A percentile compares a stretch with the other conserved stretches of the same genome.
Conservation (phyloP, 805 yeast species). For the Zygosaccharomyces kombuchaensis region DNA sequence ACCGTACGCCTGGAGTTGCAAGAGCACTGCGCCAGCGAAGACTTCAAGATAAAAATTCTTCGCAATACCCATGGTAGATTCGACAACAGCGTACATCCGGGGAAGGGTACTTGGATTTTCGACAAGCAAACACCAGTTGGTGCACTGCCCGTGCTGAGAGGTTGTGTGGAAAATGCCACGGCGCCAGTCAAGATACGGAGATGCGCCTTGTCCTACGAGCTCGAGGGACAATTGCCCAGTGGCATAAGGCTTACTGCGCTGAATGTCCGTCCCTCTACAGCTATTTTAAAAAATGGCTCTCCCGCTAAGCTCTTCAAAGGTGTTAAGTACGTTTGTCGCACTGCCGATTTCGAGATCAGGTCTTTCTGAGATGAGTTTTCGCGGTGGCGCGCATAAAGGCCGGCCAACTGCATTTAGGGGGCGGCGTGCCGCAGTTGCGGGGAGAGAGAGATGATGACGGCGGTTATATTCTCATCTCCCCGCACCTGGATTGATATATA, state of each 20-base stretch:
- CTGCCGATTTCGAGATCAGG: constrained; percentile 40
- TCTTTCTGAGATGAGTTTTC: constrained; percentile 1
- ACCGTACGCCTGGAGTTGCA: constrained; percentile 37
- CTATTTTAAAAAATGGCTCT: constrained; percentile 35
- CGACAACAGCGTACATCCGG: constrained; percentile 41
- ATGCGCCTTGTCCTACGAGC: constrained; percentile 45
- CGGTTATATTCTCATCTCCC: constrained; percentile 7
- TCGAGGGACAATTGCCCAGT: constrained; percentile 71
- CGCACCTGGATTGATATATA: background rate
- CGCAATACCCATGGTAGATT: constrained; percentile 78
- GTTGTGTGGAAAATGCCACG: constrained; percentile 39
- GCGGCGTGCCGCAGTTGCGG: constrained; percentile 1
- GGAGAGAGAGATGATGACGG: constrained; percentile 5
- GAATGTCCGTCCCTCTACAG: constrained; percentile 50
- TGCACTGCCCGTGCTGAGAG: constrained; percentile 62
- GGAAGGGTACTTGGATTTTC: constrained; percentile 62
- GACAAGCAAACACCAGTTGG: constrained; percentile 58
- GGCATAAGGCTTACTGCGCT: constrained; percentile 66
- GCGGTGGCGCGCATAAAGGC: constrained; percentile 5
- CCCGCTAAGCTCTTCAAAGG: constrained; percentile 79
- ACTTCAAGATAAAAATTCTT: constrained; percentile 46
- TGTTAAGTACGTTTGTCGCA: constrained; percentile 69
- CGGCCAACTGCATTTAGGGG: constrained; percentile 6
- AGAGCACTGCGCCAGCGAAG: constrained; percentile 4
- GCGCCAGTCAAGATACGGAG: constrained; percentile 10